phyloP scores from a whole-genome alignment of 805 yeast genomes.

The Schwanniomyces vanrijiae region DNA sequence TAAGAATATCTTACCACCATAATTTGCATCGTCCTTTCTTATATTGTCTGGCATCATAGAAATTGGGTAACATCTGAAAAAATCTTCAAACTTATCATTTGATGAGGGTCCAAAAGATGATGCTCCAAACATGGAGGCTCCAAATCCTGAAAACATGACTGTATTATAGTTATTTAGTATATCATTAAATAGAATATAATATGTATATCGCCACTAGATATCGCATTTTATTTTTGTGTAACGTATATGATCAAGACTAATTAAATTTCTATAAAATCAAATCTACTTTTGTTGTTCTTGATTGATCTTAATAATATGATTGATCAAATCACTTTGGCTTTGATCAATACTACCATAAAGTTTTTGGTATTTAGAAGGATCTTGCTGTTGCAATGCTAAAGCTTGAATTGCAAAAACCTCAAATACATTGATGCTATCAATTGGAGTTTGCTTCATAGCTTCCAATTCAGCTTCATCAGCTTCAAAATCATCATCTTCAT shows the following conservation, averaged over 20 bases:
- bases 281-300: constrained; percentile 11
- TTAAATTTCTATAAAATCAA: neutral
- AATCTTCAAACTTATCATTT: constrained; percentile 66
- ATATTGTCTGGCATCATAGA: constrained; percentile 81
- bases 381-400: constrained; percentile 45
- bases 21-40: constrained; percentile 77
- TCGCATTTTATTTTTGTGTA: neutral
- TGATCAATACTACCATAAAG: constrained; percentile 42
- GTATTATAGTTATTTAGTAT: neutral
- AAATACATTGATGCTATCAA: constrained; percentile 76
- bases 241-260: neutral
- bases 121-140: constrained; percentile 37
- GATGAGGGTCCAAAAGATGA: constrained; percentile 27
- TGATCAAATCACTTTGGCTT: constrained; percentile 32
- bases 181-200: neutral
- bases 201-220: neutral
- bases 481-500: constrained; percentile 37
- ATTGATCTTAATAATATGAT: constrained; percentile 26
- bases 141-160: constrained; percentile 44
- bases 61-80: constrained; percentile 89
- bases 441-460: constrained; percentile 76
- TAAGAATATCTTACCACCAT: constrained; percentile 91
- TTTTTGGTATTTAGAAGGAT: constrained; percentile 47
- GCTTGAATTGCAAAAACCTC: constrained; percentile 60
- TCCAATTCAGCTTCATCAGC: constrained; percentile 77